Evolutionary conservation across 1,284 basidiomycete genomes (phyloP).

Genomic region (Macrocybe sp.): DNA sequence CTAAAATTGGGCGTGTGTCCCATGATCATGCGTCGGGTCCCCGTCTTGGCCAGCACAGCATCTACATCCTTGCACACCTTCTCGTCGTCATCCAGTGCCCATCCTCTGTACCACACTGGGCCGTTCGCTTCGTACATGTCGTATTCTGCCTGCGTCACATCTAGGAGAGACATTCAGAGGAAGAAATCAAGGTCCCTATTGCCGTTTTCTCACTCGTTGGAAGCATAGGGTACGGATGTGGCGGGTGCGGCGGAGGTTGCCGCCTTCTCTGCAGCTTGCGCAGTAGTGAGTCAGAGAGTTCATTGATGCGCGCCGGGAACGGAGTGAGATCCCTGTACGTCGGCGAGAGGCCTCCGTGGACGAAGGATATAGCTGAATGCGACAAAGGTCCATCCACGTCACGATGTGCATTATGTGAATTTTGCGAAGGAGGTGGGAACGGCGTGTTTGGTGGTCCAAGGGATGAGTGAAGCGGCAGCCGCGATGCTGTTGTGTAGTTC

Average conservation of each 20-base stretch:
- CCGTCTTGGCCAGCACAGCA: constrained; percentile 63
- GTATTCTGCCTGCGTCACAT: constrained; percentile 60
- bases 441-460: constrained; percentile 2
- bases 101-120: constrained; percentile 88
- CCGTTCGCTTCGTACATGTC: constrained; percentile 74
- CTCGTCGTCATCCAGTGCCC: constrained; percentile 71
- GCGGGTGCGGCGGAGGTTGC: constrained; percentile 77
- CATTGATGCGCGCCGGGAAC: constrained; percentile 80
- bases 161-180: constrained; percentile 32
- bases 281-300: constrained; percentile 63
- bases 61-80: constrained; percentile 70
- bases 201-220: constrained; percentile 39
- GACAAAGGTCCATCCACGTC: constrained; percentile 42
- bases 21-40: constrained; percentile 86
- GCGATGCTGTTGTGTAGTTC: constrained; percentile 1
- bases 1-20: constrained; percentile 91
- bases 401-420: neutral
- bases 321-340: constrained; percentile 67
- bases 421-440: neutral
- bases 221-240: constrained; percentile 72
- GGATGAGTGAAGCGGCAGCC: neutral
- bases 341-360: constrained; percentile 83
- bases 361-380: constrained; percentile 78
- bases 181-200: neutral
- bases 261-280: constrained; percentile 52